Evolutionary conservation across 2,329 filamentous ascomycete species (phyloP), one percentile per base, ranked within the genome.

Genomic region (Colletotrichum tropicicola): DNA sequence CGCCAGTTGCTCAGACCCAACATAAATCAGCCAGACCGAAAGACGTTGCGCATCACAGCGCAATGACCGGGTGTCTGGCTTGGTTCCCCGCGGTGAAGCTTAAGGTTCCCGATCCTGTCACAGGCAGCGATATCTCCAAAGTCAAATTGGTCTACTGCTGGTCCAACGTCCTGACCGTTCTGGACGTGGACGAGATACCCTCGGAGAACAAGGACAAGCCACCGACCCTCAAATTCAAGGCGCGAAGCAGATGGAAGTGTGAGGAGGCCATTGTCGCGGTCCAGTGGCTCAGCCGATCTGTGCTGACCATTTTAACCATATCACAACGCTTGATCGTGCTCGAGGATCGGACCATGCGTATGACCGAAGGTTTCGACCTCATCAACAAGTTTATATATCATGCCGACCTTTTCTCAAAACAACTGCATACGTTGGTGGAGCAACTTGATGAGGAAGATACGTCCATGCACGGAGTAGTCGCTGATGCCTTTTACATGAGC

Each of bases 401-500:
- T 74, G 84, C 88, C 53, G 94, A 98, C 73, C 80, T 97, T 15
- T 99, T 98, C 77, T 98, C 95, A 1, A 87, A 88, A 25, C 96
- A 98, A 74, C 82, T 99, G 12, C 91, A 93, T 72, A 86, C 83
- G 17, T 85, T 98, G 6, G 93, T 99, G 21, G 96, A 98, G 75
- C 91, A 94, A 66, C 83, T 96, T 17, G 91, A 98, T 68, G 94
- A 97, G 70, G 89, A 94, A 63, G 94, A 98, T 71, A 84, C 88
- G 0, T 92, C 93, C 0, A 92, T 98, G 89, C 96, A 98, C 78
- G 95, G 95, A 2, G 94, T 98, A 8, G 93, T 98, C 49, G 95
- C 95, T 7, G 96, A 99, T 82, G 96, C 94, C 0, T 99, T 98
- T 71, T 95, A 95, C 74, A 98, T 98, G 93, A 98, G 95, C 77